A percentile compares a stretch with the other conserved stretches of the same genome.
These are phyloP conservation scores for Heritiera fomes DNA, from an alignment of 345 rosid genomes.

Conservation along the genomic window DNA sequence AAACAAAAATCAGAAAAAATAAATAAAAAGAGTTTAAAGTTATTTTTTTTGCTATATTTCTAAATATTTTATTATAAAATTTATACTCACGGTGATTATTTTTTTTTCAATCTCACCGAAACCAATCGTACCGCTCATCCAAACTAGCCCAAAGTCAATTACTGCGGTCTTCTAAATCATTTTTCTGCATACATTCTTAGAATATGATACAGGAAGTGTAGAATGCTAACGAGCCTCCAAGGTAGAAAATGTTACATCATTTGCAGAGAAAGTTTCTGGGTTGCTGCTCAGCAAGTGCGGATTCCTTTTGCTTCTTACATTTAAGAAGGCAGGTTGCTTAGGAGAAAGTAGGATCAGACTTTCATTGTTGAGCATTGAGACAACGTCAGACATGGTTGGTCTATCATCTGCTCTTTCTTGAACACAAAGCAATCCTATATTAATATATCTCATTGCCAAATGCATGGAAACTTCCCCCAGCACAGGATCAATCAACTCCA, in stretches of 20 bases:
- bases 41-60: too few relatives aligned
- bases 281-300: not conserved
- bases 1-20: too few relatives aligned
- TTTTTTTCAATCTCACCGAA: too few relatives aligned
- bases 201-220: not conserved
- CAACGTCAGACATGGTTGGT: constrained; percentile 29
- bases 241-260: constrained; percentile 13
- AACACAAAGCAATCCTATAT: constrained; percentile 34
- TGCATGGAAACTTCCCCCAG: not conserved
- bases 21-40: too few relatives aligned
- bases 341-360: not conserved
- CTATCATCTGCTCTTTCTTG: constrained; percentile 35
- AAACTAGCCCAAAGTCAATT: too few relatives aligned
- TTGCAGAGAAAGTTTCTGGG: not conserved
- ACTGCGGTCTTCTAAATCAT: not conserved
- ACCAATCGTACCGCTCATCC: too few relatives aligned
- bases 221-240: not conserved
- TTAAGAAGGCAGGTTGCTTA: too few relatives aligned
- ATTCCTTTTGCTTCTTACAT: too few relatives aligned
- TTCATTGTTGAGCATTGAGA: constrained; percentile 17
- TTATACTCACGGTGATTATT: too few relatives aligned
- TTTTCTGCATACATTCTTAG: not conserved
- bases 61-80: too few relatives aligned
- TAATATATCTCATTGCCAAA: constrained; percentile 24
- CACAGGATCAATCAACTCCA: constrained; percentile 22